Evolutionary conservation across 148 eudicot genomes (phyloP).

Genomic region (Fagopyrum homotropicum): DNA sequence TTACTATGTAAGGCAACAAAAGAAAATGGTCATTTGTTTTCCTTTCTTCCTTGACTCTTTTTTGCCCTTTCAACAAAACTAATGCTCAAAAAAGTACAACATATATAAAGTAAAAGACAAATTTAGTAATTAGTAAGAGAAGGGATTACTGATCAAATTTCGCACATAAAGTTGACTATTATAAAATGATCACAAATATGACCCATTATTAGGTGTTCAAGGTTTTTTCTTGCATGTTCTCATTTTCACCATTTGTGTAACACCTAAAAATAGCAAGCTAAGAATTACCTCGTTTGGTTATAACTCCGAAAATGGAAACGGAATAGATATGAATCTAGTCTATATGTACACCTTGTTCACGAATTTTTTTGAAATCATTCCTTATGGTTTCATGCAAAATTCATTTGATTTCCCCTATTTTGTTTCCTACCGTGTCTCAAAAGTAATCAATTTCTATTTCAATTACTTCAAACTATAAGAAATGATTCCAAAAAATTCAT

Average conservation of each 20-base stretch:
- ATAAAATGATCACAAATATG: background rate
- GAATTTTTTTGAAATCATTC: too few relatives aligned
- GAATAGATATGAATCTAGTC: too few relatives aligned
- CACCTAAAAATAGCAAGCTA: too few relatives aligned
- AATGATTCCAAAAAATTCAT: background rate
- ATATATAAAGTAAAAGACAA: background rate
- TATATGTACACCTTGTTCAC: too few relatives aligned
- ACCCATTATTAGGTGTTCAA: background rate
- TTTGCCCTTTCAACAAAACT: background rate
- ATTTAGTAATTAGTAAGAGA: conserved; percentile 5
- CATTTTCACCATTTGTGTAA: too few relatives aligned
- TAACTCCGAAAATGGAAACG: too few relatives aligned
- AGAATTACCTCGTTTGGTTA: too few relatives aligned
- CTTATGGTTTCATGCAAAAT: background rate
- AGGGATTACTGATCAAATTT: background rate
- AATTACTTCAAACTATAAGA: too few relatives aligned
- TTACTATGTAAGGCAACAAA: background rate
- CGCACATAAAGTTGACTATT: background rate
- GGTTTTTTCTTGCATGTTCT: background rate
- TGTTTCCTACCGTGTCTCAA: too few relatives aligned
- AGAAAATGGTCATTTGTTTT: background rate
- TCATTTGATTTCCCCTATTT: too few relatives aligned
- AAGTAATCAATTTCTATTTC: too few relatives aligned
- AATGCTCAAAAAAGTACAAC: background rate
- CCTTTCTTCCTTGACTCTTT: background rate